Base-by-base conservation (phyloP, 768 basidiomycete species). In the Amanita subjunquillea region DNA sequence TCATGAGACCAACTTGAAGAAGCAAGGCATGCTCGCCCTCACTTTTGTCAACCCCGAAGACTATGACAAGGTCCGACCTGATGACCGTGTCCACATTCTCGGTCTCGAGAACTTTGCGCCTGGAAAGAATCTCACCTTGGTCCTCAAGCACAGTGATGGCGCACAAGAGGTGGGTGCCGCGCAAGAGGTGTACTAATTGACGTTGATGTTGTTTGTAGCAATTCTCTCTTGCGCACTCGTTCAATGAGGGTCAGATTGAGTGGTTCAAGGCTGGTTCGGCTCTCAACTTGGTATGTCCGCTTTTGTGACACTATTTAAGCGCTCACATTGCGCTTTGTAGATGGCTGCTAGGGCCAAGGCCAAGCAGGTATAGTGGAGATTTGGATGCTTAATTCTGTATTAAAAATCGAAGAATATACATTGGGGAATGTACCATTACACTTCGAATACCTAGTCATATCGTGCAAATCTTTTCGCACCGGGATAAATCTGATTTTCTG, bases 191-290 rank as follows among this genome's bases (percentile, higher is more conserved):
- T 25, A 17, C 22, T 4, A 48, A 2, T 23, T n/a, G n/a, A 38
- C 47, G 12, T 44, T 68, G 53, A 65, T 39, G 32, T 54, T 48
- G 10, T 51, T 40, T 56, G 22, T 56, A 83, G 76, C 78, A 88
- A 63, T 76, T 95, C 58, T 45, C 77, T 20, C 83, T 93, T 55
- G 88, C 90, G 23, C 92, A 96, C 70, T 88, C 91, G 10, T 97
- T 96, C 78, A 97, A 98, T 65, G 86, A 91, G 69, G 91, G 91
- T 44, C 94, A 96, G 72, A 94, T 96, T 64, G 91, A 80, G 60
- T 96, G 95, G 94, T 97, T 96, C 84, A 94, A 93, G 78, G 92
- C 92, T 62, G 95, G 95, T 39, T 91, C 88, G 58, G 91, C 91
- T 15, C 81, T 95, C 50, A 93, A 94, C 78, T 63, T 92, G 71